Percentiles rank a stretch among this genome's conserved stretches.
Evolutionary conservation across 2,329 filamentous ascomycete genomes (phyloP).

Genomic region (Fusarium kyushuense): DNA sequence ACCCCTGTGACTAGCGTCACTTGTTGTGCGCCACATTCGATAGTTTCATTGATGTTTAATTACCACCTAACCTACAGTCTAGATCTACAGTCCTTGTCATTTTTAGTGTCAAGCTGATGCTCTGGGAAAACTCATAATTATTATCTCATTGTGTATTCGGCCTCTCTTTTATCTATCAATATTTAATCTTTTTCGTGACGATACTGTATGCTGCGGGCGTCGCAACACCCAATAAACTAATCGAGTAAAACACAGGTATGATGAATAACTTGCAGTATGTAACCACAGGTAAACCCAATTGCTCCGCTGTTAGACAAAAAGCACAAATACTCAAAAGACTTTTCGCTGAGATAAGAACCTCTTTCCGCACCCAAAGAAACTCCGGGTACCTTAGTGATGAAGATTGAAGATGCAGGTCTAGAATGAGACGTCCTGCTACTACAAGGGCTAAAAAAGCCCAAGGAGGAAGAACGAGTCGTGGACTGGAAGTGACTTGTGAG

Average conservation of each 20-base stretch:
- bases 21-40: conserved; percentile 2
- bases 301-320: fast-evolving
- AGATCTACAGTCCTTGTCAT: too few species aligned
- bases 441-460: background rate
- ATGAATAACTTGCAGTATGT: background rate
- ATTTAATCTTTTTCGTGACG: background rate
- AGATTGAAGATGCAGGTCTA: background rate
- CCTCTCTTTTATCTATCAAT: too few species aligned
- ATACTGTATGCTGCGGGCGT: background rate
- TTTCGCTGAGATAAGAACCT: background rate
- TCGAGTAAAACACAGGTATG: background rate
- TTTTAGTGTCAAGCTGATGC: too few species aligned
- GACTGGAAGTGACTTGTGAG: background rate
- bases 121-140: too few species aligned
- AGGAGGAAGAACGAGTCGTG: background rate
- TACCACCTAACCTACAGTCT: background rate
- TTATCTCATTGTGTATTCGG: too few species aligned
- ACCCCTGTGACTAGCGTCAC: background rate
- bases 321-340: background rate
- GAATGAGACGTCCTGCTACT: background rate
- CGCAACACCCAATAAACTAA: background rate
- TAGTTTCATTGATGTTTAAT: background rate
- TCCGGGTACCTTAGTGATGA: background rate
- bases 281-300: background rate
- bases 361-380: background rate